A percentile compares a stretch with the other conserved stretches of the same genome.
Conservation (phyloP, 192 early-diverging fungal species). For the Coemansia sp. region DNA sequence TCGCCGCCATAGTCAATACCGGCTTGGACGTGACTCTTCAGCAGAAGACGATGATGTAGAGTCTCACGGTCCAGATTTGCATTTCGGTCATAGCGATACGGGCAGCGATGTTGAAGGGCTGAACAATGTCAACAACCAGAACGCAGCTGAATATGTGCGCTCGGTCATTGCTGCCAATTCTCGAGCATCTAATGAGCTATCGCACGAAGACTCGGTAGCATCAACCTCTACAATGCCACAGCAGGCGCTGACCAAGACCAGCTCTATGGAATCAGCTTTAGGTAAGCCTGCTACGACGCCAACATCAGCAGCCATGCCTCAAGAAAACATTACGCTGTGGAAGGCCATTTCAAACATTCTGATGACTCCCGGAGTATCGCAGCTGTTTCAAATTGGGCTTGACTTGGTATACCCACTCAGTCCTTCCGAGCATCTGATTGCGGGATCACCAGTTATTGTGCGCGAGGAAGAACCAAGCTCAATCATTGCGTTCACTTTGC, state of each 20-base stretch:
- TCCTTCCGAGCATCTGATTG: conserved; percentile 83
- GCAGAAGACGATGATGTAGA: conserved; percentile 40
- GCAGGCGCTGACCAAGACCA: conserved; percentile 24
- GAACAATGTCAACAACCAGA: conserved; percentile 11
- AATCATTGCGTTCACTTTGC: conserved; percentile 86
- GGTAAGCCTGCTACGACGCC: conserved; percentile 2
- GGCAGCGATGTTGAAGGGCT: conserved; percentile 41
- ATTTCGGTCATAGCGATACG: conserved; percentile 45
- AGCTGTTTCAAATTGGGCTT: conserved; percentile 48
- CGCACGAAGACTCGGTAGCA: conserved; percentile 19
- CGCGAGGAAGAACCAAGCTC: conserved; percentile 91
- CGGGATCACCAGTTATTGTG: conserved; percentile 80
- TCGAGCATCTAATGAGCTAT: conserved; percentile 2
- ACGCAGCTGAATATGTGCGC: conserved; percentile 22
- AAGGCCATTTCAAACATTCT: conserved; percentile 46
- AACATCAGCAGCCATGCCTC: conserved; percentile 8
- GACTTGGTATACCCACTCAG: conserved; percentile 51
- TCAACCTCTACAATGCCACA: conserved; percentile 16
- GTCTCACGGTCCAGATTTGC: conserved; percentile 44
- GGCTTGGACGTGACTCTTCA: conserved; percentile 30
- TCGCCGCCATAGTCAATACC: conserved; percentile 16
- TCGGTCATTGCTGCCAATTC: conserved; percentile 22
- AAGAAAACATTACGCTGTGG: conserved; percentile 42
- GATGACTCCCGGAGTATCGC: conserved; percentile 31
- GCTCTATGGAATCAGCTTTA: conserved; percentile 26